Evolutionary conservation across 2,329 filamentous ascomycete genomes (phyloP), one percentile per base, ranked within the genome.

Genomic region (Fusarium tanahbumbuense): DNA sequence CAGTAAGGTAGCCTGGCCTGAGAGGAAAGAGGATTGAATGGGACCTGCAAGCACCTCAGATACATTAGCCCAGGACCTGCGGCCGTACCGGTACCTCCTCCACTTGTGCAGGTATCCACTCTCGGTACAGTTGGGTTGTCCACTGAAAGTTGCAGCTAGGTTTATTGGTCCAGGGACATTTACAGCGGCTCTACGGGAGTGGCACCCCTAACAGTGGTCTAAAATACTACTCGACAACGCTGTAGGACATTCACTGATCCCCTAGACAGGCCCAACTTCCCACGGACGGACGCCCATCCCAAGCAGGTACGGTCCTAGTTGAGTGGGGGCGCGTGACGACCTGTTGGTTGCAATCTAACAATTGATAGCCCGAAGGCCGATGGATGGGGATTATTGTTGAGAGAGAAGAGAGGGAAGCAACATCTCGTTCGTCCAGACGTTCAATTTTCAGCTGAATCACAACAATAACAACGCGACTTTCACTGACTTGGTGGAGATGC

Each of bases 21-120:
- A 53, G 49, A 53, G 23, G 32, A 52, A 40, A 40, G 48, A 42
- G 48, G 48, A 50, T 50, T 41, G 22, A 30, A 52, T 32, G 34
- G 49, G n/a, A 34, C 49, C 49, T 28, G 34, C 34, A 27, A 42
- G 49, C 49, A 53, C 49, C 49, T 53, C 49, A 53, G 16, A 34
- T 53, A 53, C 49, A 53, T 53, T 53, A 53, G 34, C 49, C 34
- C 49, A 41, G 49, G 37, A 53, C 49, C 20, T 56, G 45, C 59
- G 59, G 69, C 72, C 67, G 70, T 72, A 71, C 67, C 37, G 48
- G 49, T 53, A 53, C 56, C 55, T 32, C 20, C 49, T 41, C 55
- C 42, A 64, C 52, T 64, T 50, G 60, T 64, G 60, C 52, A 34
- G 18, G 49, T 53, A 41, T 18, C 49, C 49, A 53, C 49, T 42